These are phyloP conservation scores for Diaporthe velutina DNA, from an alignment of 2,329 filamentous ascomycete species.

Conservation along the genomic window DNA sequence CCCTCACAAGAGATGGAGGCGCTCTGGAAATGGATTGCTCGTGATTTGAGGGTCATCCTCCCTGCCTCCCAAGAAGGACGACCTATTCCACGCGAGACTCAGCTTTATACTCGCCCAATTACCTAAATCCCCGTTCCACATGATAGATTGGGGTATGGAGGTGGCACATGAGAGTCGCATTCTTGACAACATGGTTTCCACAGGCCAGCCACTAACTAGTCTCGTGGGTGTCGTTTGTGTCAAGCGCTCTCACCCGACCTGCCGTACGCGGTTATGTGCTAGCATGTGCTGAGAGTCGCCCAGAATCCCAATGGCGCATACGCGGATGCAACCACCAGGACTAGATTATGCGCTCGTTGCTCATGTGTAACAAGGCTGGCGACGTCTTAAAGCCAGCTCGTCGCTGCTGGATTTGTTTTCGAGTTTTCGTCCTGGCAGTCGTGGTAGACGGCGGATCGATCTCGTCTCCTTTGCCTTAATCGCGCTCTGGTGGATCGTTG, in stretches of 20 bases:
- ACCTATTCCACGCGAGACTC: not conserved
- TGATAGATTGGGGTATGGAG: not conserved
- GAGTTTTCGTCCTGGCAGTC: not conserved
- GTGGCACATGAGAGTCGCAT: constrained; percentile 12
- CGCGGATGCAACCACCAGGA: not conserved
- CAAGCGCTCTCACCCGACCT: constrained; percentile 2
- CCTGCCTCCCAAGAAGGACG: too few relatives aligned
- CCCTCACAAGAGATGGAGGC: constrained; percentile 5
- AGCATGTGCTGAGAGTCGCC: not conserved
- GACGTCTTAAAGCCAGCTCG: not conserved
- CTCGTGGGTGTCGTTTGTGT: not conserved
- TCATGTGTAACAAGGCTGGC: not conserved
- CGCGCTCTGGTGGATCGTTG: constrained; percentile 12
- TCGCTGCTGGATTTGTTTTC: not conserved
- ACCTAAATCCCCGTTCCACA: constrained; percentile 7
- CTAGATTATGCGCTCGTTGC: not conserved
- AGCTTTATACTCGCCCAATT: not conserved
- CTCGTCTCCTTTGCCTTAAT: not conserved
- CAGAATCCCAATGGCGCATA: not conserved
- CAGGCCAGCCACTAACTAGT: not conserved
- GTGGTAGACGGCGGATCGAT: not conserved
- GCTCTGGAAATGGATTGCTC: not conserved
- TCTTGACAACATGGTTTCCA: constrained; percentile 13
- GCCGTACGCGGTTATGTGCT: not conserved
- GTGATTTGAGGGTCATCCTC: constrained; percentile 3